Conservation (phyloP, 2,329 filamentous ascomycete genomes). For the Cytospora leucostoma region DNA sequence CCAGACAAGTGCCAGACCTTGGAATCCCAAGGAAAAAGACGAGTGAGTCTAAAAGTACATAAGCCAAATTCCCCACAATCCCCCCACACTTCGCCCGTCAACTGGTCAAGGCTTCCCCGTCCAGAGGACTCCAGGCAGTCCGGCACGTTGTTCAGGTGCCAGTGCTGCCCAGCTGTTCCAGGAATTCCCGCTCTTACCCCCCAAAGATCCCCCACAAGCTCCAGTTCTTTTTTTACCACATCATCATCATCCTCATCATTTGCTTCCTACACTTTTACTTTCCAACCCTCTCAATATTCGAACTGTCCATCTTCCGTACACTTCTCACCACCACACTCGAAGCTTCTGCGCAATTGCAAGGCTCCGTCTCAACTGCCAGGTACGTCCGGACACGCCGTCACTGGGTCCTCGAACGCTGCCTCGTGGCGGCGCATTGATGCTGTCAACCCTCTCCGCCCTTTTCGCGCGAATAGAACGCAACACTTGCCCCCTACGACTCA, state of each 20-base stretch:
- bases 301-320: background rate
- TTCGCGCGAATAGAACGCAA: background rate
- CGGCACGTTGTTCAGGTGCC: no score
- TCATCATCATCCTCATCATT: background rate
- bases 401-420: background rate
- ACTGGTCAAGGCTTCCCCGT: background rate
- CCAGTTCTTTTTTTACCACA: slow-evolving; percentile 1
- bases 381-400: background rate
- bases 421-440: background rate
- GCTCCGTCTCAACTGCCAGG: background rate
- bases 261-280: background rate
- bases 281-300: background rate
- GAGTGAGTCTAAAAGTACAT: background rate
- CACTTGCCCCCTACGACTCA: background rate
- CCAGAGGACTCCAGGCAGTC: no score
- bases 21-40: background rate
- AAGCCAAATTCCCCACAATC: background rate
- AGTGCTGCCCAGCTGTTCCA: no score
- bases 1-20: background rate
- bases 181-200: background rate
- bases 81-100: background rate
- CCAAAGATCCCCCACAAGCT: background rate
- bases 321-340: background rate
- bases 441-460: background rate
- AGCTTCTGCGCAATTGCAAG: background rate